Conservation (phyloP, 2,329 filamentous ascomycete genomes). For the Fusarium subtropicale region DNA sequence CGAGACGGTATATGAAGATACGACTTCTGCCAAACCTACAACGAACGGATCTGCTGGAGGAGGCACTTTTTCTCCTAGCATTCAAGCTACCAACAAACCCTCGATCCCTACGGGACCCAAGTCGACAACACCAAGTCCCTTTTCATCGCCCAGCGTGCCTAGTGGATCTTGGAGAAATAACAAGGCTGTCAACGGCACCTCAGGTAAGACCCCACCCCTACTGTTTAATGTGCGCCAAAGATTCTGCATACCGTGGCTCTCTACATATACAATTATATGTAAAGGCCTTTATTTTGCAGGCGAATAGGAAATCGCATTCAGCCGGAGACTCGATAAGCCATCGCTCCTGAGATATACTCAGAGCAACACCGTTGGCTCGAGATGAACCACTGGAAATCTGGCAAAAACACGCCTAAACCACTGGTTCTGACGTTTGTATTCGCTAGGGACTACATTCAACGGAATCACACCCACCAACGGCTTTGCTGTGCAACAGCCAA, state of each 20-base stretch:
- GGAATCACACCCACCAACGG: conserved; percentile 30
- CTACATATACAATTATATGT: conserved; percentile 18
- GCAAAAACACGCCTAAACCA: conserved; percentile 45
- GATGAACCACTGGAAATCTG: conserved; percentile 48
- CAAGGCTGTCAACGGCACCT: conserved; percentile 25
- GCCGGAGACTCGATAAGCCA: conserved; percentile 46
- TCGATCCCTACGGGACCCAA: conserved; percentile 15
- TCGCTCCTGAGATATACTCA: conserved; percentile 29
- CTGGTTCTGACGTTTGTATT: conserved; percentile 48
- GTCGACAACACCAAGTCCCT: conserved; percentile 21
- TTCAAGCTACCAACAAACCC: conserved; percentile 13
- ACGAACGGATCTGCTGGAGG: conserved; percentile 39
- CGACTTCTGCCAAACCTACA: conserved; percentile 15
- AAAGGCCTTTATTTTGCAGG: conserved; percentile 33
- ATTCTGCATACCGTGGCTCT: conserved; percentile 41
- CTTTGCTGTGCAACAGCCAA: conserved; percentile 35
- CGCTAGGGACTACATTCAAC: conserved; percentile 45
- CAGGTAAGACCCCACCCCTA: conserved; percentile 44
- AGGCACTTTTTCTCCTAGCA: conserved; percentile 49
- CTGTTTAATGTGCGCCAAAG: conserved; percentile 41
- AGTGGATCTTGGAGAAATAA: conserved; percentile 15
- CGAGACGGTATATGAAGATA: conserved; percentile 62
- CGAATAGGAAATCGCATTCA: conserved; percentile 44
- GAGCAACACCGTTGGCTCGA: conserved; percentile 40
- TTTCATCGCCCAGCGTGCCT: conserved; percentile 25